These are phyloP conservation scores for Fusarium praegraminearum DNA, from an alignment of 2,329 filamentous ascomycete genomes.

Conservation along the genomic window DNA sequence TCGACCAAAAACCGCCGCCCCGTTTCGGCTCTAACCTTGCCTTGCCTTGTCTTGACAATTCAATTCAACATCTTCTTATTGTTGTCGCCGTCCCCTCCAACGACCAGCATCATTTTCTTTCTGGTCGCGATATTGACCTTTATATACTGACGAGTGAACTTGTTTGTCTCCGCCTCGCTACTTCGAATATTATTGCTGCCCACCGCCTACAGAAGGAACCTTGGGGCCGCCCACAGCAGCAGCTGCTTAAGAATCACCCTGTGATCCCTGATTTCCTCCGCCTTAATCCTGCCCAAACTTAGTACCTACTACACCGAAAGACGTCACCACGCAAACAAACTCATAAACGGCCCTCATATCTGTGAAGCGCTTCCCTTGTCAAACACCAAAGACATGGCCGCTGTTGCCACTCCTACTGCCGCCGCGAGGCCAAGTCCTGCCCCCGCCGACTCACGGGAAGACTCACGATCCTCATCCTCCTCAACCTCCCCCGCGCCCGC, in stretches of 20 bases:
- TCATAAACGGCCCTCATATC: constrained; percentile 9
- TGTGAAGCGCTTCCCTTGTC: constrained; percentile 27
- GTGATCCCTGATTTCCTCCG: constrained; percentile 34
- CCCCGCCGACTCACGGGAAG: constrained; percentile 58
- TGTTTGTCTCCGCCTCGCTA: constrained; percentile 4
- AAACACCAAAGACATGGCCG: constrained; percentile 41
- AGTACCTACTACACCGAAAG: constrained; percentile 10
- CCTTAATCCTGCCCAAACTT: constrained; percentile 19
- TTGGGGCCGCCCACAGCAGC: constrained; percentile 17
- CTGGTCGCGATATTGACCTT: constrained; percentile 18
- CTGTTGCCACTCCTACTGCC: constrained; percentile 29
- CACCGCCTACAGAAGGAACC: constrained; percentile 6
- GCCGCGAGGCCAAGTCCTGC: constrained; percentile 40
- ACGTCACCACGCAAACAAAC: constrained; percentile 7
- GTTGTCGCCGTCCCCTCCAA: constrained; percentile 21
- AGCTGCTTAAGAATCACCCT: constrained; percentile 38
- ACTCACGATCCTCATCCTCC: constrained; percentile 73
- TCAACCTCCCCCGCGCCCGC: constrained; percentile 80
- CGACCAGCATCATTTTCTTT: constrained; percentile 26
- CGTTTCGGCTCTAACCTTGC: constrained; percentile 31
- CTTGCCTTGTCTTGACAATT: constrained; percentile 5
- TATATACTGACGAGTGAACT: not conserved
- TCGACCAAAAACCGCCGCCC: constrained; percentile 33
- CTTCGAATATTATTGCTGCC: not conserved
- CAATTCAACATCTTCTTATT: constrained; percentile 26